Conservation (phyloP, 2,329 filamentous ascomycete species). For the Aspergillus versicolor region DNA sequence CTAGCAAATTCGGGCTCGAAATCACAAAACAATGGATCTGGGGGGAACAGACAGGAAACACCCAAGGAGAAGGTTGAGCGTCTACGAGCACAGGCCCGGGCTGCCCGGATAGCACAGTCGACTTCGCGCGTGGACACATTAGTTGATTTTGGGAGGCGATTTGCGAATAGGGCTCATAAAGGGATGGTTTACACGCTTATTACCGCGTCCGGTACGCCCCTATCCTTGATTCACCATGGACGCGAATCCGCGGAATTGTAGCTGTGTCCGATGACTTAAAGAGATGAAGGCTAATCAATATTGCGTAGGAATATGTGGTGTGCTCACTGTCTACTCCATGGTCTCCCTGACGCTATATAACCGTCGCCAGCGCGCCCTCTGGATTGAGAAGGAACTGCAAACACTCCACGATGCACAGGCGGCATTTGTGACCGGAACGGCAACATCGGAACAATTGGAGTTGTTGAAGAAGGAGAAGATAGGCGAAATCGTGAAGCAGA, state of each 20-base stretch:
- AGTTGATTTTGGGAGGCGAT: conserved; percentile 53
- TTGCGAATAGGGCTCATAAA: conserved; percentile 62
- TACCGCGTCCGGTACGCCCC: conserved; percentile 58
- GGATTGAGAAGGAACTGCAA: conserved; percentile 52
- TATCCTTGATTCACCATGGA: background rate
- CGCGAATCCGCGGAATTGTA: background rate
- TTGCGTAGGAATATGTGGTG: conserved; percentile 55
- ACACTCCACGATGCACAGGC: conserved; percentile 42
- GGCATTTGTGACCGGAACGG: conserved; percentile 41
- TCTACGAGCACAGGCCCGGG: conserved; percentile 65
- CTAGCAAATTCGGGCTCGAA: conserved; percentile 18
- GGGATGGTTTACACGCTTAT: conserved; percentile 61
- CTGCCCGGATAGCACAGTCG: conserved; percentile 61
- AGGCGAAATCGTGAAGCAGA: conserved; percentile 41
- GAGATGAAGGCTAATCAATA: background rate
- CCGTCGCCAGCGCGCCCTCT: conserved; percentile 62
- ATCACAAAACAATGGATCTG: conserved; percentile 22
- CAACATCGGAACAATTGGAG: conserved; percentile 43
- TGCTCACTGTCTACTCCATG: conserved; percentile 63
- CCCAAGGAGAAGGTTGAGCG: conserved; percentile 69
- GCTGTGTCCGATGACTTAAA: background rate
- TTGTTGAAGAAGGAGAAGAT: conserved; percentile 47
- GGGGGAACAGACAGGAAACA: conserved; percentile 51
- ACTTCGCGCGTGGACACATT: conserved; percentile 57
- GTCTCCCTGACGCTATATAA: conserved; percentile 68